A percentile compares a stretch with the other conserved stretches of the same genome.
Evolutionary conservation across 768 basidiomycete genomes (phyloP).

Genomic region (Termitomyces sp.): DNA sequence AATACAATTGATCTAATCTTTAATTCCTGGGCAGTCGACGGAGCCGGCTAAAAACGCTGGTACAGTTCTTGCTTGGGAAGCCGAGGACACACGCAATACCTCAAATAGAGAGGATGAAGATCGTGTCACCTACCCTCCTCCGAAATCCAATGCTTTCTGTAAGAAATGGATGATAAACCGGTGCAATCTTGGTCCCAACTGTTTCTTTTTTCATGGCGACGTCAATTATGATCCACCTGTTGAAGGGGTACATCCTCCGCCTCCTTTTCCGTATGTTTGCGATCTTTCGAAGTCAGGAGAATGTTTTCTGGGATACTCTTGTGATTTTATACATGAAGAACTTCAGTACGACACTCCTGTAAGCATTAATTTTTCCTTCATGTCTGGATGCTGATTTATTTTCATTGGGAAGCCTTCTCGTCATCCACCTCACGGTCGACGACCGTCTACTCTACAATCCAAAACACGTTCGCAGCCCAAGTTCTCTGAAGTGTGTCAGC

Average conservation of each 20-base stretch:
- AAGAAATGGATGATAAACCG: slow-evolving; percentile 8
- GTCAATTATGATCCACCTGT: slow-evolving; percentile 13
- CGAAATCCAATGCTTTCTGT: slow-evolving; percentile 6
- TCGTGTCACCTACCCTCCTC: slow-evolving; percentile 6
- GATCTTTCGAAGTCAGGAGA: not conserved
- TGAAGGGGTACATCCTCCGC: slow-evolving; percentile 12
- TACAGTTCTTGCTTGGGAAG: not conserved
- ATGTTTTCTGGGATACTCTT: slow-evolving; percentile 8
- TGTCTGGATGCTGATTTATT: not conserved
- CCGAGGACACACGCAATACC: not conserved
- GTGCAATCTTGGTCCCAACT: slow-evolving; percentile 8
- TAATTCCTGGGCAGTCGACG: not conserved
- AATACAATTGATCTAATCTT: not conserved
- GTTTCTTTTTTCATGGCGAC: slow-evolving; percentile 11
- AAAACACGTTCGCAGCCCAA: slow-evolving; percentile 14
- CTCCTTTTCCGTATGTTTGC: slow-evolving; percentile 6
- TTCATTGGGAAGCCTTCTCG: not conserved
- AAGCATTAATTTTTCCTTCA: not conserved
- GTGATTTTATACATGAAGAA: slow-evolving; percentile 9
- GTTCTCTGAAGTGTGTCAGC: slow-evolving; percentile 17
- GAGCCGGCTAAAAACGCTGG: not conserved
- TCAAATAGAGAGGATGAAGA: not conserved
- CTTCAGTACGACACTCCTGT: slow-evolving; percentile 11
- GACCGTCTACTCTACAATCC: not conserved
- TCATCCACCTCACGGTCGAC: not conserved